Evolutionary conservation across 73 alveolate genomes (phyloP).

Genomic region (Stentor roeselii): DNA sequence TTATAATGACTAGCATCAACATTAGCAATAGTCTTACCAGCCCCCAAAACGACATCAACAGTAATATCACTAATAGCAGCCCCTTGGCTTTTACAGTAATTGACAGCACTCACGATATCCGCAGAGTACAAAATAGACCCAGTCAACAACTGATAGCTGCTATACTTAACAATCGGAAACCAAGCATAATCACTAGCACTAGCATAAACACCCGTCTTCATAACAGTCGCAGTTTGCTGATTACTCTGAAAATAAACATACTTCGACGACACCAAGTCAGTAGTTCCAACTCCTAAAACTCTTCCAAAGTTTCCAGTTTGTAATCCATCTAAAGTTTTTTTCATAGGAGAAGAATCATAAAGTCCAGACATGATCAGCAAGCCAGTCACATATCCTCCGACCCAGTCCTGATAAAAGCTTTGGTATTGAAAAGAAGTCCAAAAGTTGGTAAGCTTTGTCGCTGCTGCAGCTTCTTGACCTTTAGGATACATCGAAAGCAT

Average conservation of each 20-base stretch:
- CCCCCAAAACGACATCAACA: neutral
- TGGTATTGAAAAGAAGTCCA: slow-evolving; percentile 36
- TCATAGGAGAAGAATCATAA: neutral
- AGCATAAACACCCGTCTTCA: slow-evolving; percentile 11
- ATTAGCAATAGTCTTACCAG: neutral
- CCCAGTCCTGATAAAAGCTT: slow-evolving; percentile 41
- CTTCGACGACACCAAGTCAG: neutral
- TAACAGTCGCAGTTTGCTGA: neutral
- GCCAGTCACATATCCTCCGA: neutral
- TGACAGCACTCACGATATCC: slow-evolving; percentile 8
- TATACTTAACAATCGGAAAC: slow-evolving; percentile 8
- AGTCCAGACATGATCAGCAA: neutral
- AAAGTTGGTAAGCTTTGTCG: slow-evolving; percentile 15
- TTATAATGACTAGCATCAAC: neutral
- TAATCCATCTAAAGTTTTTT: neutral
- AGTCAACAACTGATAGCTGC: neutral
- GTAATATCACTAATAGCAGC: neutral
- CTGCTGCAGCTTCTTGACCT: slow-evolving; percentile 49
- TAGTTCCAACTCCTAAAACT: slow-evolving; percentile 18
- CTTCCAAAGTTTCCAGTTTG: neutral
- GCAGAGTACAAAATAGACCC: neutral
- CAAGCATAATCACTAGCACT: slow-evolving; percentile 10
- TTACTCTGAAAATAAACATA: slow-evolving; percentile 3
- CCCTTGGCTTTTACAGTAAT: neutral
- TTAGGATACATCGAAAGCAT: slow-evolving; percentile 38